Evolutionary conservation across 305 asterid genomes (phyloP), one percentile per base, ranked within the genome.

Genomic region (Fraxinus ornus): DNA sequence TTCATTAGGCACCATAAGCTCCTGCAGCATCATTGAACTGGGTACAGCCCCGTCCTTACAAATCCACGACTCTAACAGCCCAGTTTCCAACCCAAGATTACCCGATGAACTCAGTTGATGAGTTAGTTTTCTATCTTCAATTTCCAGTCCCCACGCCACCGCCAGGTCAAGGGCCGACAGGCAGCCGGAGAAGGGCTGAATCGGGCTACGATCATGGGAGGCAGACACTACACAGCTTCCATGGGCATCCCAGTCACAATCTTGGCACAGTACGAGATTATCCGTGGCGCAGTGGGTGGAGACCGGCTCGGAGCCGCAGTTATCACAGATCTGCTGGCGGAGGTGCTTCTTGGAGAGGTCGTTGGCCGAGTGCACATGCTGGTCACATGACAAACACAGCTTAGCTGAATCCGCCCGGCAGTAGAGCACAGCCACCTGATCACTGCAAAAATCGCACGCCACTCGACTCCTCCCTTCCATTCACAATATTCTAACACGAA

Each of bases 251-350:
- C 92, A 92, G 71, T 95, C 99, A 84, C 99, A 94, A 32, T 95
- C 99, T 86, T 88, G 94, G 83, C 98, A 95, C 68, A 95, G 94
- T 0, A 95, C 91, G 24, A 95, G 89, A 4, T 91, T 91, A 86
- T 95, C 98, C 80, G 97, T 92, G 84, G 90, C 81, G 84, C 99
- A 95, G 15, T 93, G 90, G 77, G 90, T 84, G 41, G 94, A 78
- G 2, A 92, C 94, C 22, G 99, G 97, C 80, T 88, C 95, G 64
- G 95, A 89, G 80, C 88, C 88, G 88, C 99, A 94, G 86, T 91
- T 91, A 80, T 94, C 98, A 84, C 98, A 95, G 97, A 95, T 94
- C 99, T 94, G 98, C 28, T 94, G 92, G 5, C 98, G 99, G 66
- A 89, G 78, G 75, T 95, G 99, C 90, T 94, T 95, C 15, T 86